A percentile compares a stretch with the other conserved stretches of the same genome.
Conservation (phyloP, 2,329 filamentous ascomycete species). For the Paraphoma sp. region DNA sequence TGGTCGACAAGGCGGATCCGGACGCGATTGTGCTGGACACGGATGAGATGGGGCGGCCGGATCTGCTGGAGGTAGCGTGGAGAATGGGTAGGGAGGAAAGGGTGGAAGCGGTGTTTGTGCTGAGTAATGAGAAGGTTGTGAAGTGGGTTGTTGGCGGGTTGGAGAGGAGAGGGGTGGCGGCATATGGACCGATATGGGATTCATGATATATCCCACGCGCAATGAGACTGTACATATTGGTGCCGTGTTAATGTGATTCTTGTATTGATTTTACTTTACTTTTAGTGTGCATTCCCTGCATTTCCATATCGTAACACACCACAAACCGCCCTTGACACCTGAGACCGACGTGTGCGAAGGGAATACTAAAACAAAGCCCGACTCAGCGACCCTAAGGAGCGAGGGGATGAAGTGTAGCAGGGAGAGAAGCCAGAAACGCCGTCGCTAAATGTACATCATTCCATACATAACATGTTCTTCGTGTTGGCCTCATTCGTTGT, state of each 20-base stretch:
- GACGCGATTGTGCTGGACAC: constrained; percentile 74
- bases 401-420: constrained; percentile 9
- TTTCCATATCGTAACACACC: background rate
- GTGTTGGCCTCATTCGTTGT: constrained; percentile 27
- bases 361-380: constrained; percentile 28
- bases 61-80: constrained; percentile 65
- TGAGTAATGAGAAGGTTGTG: constrained; percentile 73
- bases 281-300: background rate
- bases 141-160: constrained; percentile 72
- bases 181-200: constrained; percentile 79
- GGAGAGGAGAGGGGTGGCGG: constrained; percentile 69
- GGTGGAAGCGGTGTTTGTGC: constrained; percentile 74
- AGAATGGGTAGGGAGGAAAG: constrained; percentile 54
- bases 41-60: constrained; percentile 62
- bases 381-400: constrained; percentile 11
- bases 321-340: background rate
- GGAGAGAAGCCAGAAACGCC: constrained; percentile 35
- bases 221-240: background rate
- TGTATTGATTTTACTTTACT: background rate
- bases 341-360: background rate
- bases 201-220: constrained; percentile 54
- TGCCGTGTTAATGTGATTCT: background rate
- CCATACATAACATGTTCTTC: constrained; percentile 17
- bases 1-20: constrained; percentile 65
- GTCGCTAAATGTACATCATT: constrained; percentile 36